These are phyloP conservation scores for Sparassis latifolia DNA, from an alignment of 1,284 basidiomycete genomes.

Conservation along the genomic window DNA sequence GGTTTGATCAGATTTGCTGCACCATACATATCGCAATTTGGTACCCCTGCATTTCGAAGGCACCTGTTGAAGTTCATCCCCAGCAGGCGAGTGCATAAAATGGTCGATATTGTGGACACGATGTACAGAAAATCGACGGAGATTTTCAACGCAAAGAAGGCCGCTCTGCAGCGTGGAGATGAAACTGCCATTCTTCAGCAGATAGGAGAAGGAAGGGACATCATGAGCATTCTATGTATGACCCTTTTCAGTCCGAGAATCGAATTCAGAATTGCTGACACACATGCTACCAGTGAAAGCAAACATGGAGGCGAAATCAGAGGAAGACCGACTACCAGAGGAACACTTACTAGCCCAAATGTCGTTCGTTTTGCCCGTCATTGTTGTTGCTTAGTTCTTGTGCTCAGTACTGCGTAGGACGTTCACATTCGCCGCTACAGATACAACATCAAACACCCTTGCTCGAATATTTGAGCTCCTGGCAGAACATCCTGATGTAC, in stretches of 20 bases:
- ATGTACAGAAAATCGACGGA: slow-evolving; percentile 11
- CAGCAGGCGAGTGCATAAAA: slow-evolving; percentile 7
- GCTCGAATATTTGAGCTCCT: slow-evolving; percentile 6
- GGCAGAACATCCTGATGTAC: slow-evolving; percentile 7
- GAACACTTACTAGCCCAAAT: slow-evolving; percentile 22
- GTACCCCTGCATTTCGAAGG: slow-evolving; percentile 8
- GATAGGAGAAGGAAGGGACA: slow-evolving; percentile 24
- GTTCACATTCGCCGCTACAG: slow-evolving; percentile 9
- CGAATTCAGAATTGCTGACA: neutral
- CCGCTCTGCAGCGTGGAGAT: slow-evolving; percentile 19
- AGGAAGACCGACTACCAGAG: slow-evolving; percentile 21
- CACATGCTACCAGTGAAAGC: slow-evolving; percentile 5
- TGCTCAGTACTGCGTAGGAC: slow-evolving; percentile 2
- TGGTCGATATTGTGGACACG: slow-evolving; percentile 13
- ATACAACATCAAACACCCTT: slow-evolving; percentile 9
- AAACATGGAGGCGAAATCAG: slow-evolving; percentile 15
- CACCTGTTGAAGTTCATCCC: slow-evolving; percentile 13
- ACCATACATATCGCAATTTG: slow-evolving; percentile 6
- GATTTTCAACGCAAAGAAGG: slow-evolving; percentile 19
- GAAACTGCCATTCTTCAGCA: slow-evolving; percentile 16
- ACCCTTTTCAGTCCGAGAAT: neutral
- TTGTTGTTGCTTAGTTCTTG: neutral
- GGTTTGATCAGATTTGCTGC: slow-evolving; percentile 5
- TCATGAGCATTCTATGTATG: slow-evolving; percentile 26
- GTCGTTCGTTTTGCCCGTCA: slow-evolving; percentile 14